Base-by-base conservation (phyloP, 371 early-diverging fungal genomes). In the Mucor plumbeus region DNA sequence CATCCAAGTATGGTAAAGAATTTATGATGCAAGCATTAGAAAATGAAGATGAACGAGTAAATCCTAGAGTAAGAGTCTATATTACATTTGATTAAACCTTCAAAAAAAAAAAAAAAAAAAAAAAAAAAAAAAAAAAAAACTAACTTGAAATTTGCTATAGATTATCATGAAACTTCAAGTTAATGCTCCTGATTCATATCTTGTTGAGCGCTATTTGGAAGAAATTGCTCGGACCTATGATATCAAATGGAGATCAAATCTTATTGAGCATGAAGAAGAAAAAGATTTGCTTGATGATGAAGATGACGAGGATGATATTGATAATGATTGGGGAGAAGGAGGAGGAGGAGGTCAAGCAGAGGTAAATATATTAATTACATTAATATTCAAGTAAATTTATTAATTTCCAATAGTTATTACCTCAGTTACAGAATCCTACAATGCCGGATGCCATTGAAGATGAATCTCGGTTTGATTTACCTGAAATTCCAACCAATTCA, bases 151-250 rank as follows among this genome's bases (percentile, higher is more conserved):
- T 15, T 55, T 7, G n/a, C 19, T 43, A 41, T 74, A 94, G 94
- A 85, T 97, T 64, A 76, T 95, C 43, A 85, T 87, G 68, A 95
- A 94, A 71, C 80, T 97, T 7, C 82, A 87, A 50, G 87, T 92
- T 7, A 82, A 87, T 72, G 90, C 94, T 13, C 96, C 97, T 1
- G 92, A 94, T 59, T 71, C 86, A 5, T 84, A 83, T 35, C 85
- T 97, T 5, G 95, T 97, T 36, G 87, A 91, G 55, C 86, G 92
- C 60, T 97, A 97, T 69, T 77, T 97, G 59, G 91, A 89, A 67
- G 93, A 95, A 73, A 96, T 97, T 74, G 96, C 97, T 19, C 86
- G 83, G 56, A 82, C 90, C 0, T 96, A 91, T 71, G 87, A 90
- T 63, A 89, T 96, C 7, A 64, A 76, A 11, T 97, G 93, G 92